Evolutionary conservation across 2,329 filamentous ascomycete species (phyloP).

Genomic region (Sporothrix curviconia): DNA sequence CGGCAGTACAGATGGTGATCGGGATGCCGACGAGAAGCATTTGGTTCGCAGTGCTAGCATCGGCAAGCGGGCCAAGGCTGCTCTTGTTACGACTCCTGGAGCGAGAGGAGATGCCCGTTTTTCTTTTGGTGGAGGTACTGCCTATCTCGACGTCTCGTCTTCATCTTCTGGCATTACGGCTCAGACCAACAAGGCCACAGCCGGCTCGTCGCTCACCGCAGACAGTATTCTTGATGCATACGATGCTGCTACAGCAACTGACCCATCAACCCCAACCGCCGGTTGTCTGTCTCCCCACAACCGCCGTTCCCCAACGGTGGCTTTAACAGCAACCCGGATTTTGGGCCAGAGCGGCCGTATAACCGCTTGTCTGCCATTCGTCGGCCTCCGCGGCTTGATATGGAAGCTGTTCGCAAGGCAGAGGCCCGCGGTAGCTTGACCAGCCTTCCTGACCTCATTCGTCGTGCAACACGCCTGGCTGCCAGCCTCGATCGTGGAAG

Average conservation of each 20-base stretch:
- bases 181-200: slow-evolving; percentile 22
- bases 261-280: slow-evolving; percentile 29
- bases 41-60: slow-evolving; percentile 56
- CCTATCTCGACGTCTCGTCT: slow-evolving; percentile 40
- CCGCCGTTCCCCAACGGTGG: slow-evolving; percentile 19
- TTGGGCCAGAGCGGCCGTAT: slow-evolving; percentile 23
- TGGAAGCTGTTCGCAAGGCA: slow-evolving; percentile 72
- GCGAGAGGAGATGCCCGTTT: slow-evolving; percentile 24
- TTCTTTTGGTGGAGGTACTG: slow-evolving; percentile 39
- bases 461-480: slow-evolving; percentile 77
- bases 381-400: slow-evolving; percentile 68
- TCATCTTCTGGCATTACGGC: slow-evolving; percentile 41
- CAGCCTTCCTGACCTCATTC: slow-evolving; percentile 84
- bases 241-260: slow-evolving; percentile 41
- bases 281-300: slow-evolving; percentile 21
- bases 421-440: slow-evolving; percentile 85
- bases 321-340: neutral
- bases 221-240: slow-evolving; percentile 46
- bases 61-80: slow-evolving; percentile 53
- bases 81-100: slow-evolving; percentile 44
- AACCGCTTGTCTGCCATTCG: slow-evolving; percentile 49
- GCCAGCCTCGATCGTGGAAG: slow-evolving; percentile 80
- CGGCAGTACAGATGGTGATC: slow-evolving; percentile 39
- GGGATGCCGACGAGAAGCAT: slow-evolving; percentile 47
- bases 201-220: slow-evolving; percentile 31